Percentiles rank a stretch among this genome's conserved stretches.
Conservation (phyloP, 2,329 filamentous ascomycete genomes). For the Xylariaceae sp. region DNA sequence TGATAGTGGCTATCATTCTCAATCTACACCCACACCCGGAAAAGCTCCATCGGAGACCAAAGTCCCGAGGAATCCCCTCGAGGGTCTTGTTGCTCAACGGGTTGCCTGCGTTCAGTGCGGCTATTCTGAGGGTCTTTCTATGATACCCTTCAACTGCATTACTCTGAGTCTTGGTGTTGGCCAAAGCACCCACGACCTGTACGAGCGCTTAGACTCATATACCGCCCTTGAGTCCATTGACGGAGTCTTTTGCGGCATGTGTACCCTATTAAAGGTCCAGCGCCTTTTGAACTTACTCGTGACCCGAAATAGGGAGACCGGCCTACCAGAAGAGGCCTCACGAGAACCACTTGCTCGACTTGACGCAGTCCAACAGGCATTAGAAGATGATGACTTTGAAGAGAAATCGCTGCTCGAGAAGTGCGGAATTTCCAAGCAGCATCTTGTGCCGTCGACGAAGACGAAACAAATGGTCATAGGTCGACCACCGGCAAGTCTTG, state of each 20-base stretch:
- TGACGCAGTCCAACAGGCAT: constrained; percentile 59
- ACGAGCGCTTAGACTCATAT: constrained; percentile 77
- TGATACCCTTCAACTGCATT: constrained; percentile 91
- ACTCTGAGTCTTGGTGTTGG: constrained; percentile 72
- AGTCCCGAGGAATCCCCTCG: constrained; percentile 66
- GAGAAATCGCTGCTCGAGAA: constrained; percentile 59
- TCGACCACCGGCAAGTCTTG: constrained; percentile 72
- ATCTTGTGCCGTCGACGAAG: constrained; percentile 73
- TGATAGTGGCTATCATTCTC: constrained; percentile 53
- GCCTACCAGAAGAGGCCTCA: constrained; percentile 44
- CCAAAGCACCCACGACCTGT: constrained; percentile 60
- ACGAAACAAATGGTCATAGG: constrained; percentile 85
- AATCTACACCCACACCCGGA: constrained; percentile 35
- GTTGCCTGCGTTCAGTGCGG: constrained; percentile 84
- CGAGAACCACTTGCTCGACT: constrained; percentile 53
- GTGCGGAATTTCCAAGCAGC: constrained; percentile 62
- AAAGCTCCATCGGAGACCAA: constrained; percentile 36
- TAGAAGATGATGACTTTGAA: constrained; percentile 76
- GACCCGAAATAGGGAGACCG: constrained; percentile 35
- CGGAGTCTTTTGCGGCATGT: constrained; percentile 86
- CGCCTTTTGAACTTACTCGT: constrained; percentile 45
- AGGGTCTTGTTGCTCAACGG: constrained; percentile 81
- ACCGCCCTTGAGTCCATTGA: constrained; percentile 80
- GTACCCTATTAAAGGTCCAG: constrained; percentile 64
- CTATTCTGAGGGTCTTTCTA: constrained; percentile 78